Evolutionary conservation across 345 rosid genomes (phyloP).

Genomic region (Dipteronia sinensis): DNA sequence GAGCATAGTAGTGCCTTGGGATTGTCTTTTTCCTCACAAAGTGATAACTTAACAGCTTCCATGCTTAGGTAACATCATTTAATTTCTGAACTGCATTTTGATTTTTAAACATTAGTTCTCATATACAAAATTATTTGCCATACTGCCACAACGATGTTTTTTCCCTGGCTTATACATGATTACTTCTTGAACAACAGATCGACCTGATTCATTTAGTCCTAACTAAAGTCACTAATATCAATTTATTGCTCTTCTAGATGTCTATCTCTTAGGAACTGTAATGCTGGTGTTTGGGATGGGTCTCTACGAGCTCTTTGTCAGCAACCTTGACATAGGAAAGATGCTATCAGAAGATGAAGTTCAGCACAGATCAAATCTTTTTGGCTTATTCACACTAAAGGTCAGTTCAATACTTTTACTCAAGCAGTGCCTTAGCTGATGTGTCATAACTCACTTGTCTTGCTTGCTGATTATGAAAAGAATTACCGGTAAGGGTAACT

Average conservation of each 20-base stretch:
- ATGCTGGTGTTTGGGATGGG: constrained; percentile 98
- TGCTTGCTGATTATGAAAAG: neutral
- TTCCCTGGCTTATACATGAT: neutral
- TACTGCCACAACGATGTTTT: neutral
- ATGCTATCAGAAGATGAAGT: constrained; percentile 33
- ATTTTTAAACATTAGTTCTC: neutral
- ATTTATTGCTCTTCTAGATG: constrained; percentile 49
- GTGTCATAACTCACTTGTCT: neutral
- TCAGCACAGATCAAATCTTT: constrained; percentile 59
- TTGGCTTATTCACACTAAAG: constrained; percentile 76
- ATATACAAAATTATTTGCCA: neutral
- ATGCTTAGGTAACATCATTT: neutral
- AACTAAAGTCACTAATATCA: constrained; percentile 13
- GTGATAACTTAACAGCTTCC: neutral
- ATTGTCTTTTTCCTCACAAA: too few relatives aligned
- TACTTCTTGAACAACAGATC: neutral
- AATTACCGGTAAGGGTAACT: neutral
- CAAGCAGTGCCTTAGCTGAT: neutral
- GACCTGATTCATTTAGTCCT: neutral
- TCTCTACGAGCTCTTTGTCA: constrained; percentile 86
- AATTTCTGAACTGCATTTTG: too few relatives aligned
- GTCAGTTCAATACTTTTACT: constrained; percentile 29
- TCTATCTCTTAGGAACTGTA: constrained; percentile 88
- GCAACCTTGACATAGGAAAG: constrained; percentile 70
- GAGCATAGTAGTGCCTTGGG: too few relatives aligned